These are phyloP conservation scores for Penicillium sp. DNA, from an alignment of 2,329 filamentous ascomycete species.

Conservation along the genomic window DNA sequence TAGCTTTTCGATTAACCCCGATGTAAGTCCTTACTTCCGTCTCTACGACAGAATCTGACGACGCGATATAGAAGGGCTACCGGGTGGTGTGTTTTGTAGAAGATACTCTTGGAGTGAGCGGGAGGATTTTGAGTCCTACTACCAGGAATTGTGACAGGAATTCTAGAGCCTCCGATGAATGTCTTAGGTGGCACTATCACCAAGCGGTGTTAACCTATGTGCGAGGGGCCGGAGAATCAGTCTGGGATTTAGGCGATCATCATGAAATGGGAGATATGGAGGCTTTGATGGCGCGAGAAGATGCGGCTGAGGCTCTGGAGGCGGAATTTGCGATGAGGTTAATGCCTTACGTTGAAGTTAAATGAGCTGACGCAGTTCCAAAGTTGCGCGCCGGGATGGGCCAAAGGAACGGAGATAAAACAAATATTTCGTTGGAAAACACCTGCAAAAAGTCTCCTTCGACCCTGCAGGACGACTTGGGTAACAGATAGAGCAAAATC, in stretches of 20 bases:
- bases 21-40: neutral
- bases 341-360: neutral
- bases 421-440: no score
- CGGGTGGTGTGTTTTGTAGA: neutral
- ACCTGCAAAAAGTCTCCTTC: no score
- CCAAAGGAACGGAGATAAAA: no score
- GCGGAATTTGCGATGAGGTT: neutral
- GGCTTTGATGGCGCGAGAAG: neutral
- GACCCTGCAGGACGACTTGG: no score
- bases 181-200: constrained; percentile 7
- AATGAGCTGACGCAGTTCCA: no score
- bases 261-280: neutral
- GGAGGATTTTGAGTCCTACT: neutral
- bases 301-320: constrained; percentile 3
- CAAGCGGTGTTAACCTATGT: neutral
- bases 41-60: neutral
- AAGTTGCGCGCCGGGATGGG: no score
- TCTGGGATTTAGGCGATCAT: constrained; percentile 3
- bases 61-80: neutral
- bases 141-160: neutral
- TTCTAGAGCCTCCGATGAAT: neutral
- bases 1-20: neutral
- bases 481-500: no score
- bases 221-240: neutral
- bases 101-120: neutral